phyloP scores from a whole-genome alignment of 106 monocot species.

The Platanthera zijinensis region DNA sequence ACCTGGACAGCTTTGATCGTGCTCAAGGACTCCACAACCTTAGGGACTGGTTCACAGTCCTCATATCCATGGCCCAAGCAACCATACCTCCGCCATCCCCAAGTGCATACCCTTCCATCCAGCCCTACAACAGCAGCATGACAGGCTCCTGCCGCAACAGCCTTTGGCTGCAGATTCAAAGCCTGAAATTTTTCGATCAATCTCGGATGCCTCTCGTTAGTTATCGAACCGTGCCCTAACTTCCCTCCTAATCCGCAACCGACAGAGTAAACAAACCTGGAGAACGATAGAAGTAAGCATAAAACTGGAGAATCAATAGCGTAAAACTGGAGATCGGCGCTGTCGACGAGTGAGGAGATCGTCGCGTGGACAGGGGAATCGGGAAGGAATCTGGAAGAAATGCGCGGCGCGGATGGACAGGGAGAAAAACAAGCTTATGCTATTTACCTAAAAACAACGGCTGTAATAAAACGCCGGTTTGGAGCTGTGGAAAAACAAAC shows the following conservation, averaged over 20 bases:
- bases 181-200: conserved; percentile 68
- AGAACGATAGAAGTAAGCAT: background rate
- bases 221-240: conserved; percentile 86
- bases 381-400: too few relatives aligned
- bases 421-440: too few relatives aligned
- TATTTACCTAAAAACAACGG: too few relatives aligned
- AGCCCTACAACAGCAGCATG: conserved; percentile 91
- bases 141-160: conserved; percentile 95
- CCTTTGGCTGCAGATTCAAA: conserved; percentile 73
- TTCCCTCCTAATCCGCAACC: conserved; percentile 98
- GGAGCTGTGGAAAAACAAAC: too few relatives aligned
- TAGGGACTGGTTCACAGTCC: conserved; percentile 78
- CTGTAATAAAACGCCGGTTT: too few relatives aligned
- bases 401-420: too few relatives aligned
- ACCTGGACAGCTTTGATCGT: conserved; percentile 80
- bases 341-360: too few relatives aligned
- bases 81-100: conserved; percentile 98
- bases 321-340: too few relatives aligned
- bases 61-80: conserved; percentile 96
- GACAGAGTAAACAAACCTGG: conserved; percentile 95
- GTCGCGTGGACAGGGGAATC: too few relatives aligned
- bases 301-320: background rate
- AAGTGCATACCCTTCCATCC: conserved; percentile 92
- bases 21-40: conserved; percentile 69
- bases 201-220: conserved; percentile 77